Evolutionary conservation across 75 land plant genomes (phyloP), one percentile per base, ranked within the genome.

Genomic region (Pinus albicaulis): DNA sequence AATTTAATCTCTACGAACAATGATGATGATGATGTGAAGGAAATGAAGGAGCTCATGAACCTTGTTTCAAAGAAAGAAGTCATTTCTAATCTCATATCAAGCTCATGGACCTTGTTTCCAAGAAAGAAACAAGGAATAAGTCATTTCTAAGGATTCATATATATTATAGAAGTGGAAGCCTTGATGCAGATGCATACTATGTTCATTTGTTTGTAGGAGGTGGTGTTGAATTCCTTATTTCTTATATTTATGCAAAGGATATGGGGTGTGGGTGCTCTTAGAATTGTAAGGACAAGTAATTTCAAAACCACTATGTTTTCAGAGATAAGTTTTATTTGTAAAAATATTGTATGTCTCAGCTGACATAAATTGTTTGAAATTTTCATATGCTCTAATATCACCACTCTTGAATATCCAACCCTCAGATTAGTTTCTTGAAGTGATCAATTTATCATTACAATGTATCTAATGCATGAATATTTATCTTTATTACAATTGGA

Each of bases 221-320:
- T 87, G 98, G 99, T 60, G 99, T 98, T 58, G 99, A 97, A 87
- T 91, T 89, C 71, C 78, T 97, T 64, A 77, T 83, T 56, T 98
- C 98, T n/a, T 98, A 97, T 69, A 97, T 98, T 75, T 94, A 92
- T 86, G 99, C 99, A 63, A 97, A 97, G 82, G 94, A 97, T 75
- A 84, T 97, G 98, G 99, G 99, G 95, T 82, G 98, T 97, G 81
- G 99, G 99, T 59, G 95, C 98, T 20, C 78, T 97, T 34, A 97
- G 99, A 86, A 90, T 97, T 84, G 99, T 97, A 89, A 83, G 93
- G 59, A 38, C n/a, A 69, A 3, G 6, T 57, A 12, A 31, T 0
- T 15, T 23, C 20, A 31, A 28, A 75, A 58, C 19, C n/a, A 58
- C 12, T 8, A 19, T 58, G 60, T 10, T 58, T 58, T 19, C 0